These are phyloP conservation scores for Colletotrichum tropicicola DNA, from an alignment of 2,329 filamentous ascomycete genomes.

Conservation along the genomic window DNA sequence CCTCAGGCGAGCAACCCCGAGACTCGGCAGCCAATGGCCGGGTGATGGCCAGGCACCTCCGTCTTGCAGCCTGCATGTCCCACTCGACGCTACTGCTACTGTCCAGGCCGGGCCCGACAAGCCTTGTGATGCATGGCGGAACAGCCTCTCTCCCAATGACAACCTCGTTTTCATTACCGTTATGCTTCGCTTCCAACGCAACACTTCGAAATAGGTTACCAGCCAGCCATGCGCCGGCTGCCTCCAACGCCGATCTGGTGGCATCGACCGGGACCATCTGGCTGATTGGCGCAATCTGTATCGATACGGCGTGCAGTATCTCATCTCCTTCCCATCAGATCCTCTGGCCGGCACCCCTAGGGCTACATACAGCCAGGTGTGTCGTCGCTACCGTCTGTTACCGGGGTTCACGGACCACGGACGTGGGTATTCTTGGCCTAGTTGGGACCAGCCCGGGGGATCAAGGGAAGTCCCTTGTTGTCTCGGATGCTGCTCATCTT, in stretches of 20 bases:
- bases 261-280: background rate
- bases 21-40: slow-evolving; percentile 16
- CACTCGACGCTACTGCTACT: slow-evolving; percentile 20
- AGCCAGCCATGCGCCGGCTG: background rate
- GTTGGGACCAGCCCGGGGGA: background rate
- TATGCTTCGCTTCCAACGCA: background rate
- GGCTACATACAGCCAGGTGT: slow-evolving; percentile 16
- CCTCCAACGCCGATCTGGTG: background rate
- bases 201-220: background rate
- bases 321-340: slow-evolving; percentile 9
- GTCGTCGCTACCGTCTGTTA: slow-evolving; percentile 7
- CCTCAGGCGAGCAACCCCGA: slow-evolving; percentile 27
- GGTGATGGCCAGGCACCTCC: slow-evolving; percentile 19
- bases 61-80: slow-evolving; percentile 24
- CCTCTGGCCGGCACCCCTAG: background rate
- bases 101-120: slow-evolving; percentile 12
- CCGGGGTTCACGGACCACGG: background rate
- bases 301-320: background rate
- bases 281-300: slow-evolving; percentile 1
- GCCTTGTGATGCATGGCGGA: slow-evolving; percentile 12
- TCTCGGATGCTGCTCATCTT: slow-evolving; percentile 19
- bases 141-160: slow-evolving; percentile 15
- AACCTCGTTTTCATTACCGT: background rate
- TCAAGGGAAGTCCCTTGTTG: slow-evolving; percentile 16
- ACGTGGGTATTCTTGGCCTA: slow-evolving; percentile 3